Percentiles rank a stretch among this genome's conserved stretches.
Evolutionary conservation across 768 basidiomycete species (phyloP).

Genomic region (Suillus placidus): DNA sequence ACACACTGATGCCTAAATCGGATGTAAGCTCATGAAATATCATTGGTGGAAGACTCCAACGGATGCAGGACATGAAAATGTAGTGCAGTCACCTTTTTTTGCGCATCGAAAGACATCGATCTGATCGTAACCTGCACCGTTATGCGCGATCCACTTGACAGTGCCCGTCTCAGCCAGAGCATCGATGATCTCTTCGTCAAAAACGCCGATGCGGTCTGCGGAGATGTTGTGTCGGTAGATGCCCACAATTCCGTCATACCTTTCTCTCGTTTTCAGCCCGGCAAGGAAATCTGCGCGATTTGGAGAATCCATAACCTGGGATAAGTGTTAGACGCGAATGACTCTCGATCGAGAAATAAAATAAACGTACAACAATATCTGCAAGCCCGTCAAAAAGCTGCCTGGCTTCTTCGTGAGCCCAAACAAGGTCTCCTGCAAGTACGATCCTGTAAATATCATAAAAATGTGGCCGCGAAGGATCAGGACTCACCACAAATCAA

Average conservation of each 20-base stretch:
- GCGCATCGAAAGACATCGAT: constrained; percentile 79
- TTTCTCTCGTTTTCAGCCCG: constrained; percentile 64
- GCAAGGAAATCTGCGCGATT: constrained; percentile 70
- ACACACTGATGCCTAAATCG: constrained; percentile 59
- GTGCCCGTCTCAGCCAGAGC: constrained; percentile 55
- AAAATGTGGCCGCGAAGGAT: neutral
- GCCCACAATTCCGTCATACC: constrained; percentile 71
- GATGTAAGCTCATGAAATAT: constrained; percentile 6
- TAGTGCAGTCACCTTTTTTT: constrained; percentile 53
- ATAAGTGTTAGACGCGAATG: neutral
- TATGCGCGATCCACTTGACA: constrained; percentile 88
- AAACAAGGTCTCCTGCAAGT: constrained; percentile 64
- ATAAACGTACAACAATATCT: constrained; percentile 69
- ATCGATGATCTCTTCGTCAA: constrained; percentile 77
- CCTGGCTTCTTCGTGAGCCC: constrained; percentile 78
- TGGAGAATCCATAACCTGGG: constrained; percentile 57
- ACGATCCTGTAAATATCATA: neutral
- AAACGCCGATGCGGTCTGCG: constrained; percentile 65
- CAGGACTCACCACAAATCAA: constrained; percentile 37
- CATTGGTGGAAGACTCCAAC: neutral
- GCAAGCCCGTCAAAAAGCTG: constrained; percentile 67
- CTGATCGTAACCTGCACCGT: constrained; percentile 91
- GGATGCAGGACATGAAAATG: neutral
- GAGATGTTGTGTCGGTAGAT: constrained; percentile 82
- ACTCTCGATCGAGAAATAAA: neutral